These are phyloP conservation scores for Pythium vanterpoolii DNA, from an alignment of 352 stramenopile genomes.

Conservation along the genomic window DNA sequence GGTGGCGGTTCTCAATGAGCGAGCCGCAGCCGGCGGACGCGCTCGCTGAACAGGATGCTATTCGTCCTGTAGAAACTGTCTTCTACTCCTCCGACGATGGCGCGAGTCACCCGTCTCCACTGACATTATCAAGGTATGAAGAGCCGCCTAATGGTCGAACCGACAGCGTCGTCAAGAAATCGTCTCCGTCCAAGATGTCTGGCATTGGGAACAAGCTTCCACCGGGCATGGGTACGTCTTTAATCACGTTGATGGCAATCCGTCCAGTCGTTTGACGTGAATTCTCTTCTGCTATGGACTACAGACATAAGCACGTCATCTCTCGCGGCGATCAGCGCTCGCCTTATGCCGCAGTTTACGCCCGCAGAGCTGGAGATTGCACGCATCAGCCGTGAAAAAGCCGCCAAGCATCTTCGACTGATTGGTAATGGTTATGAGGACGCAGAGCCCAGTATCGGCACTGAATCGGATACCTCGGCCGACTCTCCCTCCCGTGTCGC, in stretches of 20 bases:
- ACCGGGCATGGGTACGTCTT: slow-evolving; percentile 13
- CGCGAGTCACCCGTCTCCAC: background rate
- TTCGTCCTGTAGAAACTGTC: background rate
- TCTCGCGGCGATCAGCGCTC: slow-evolving; percentile 61
- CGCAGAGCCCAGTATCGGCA: too few species aligned
- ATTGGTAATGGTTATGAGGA: background rate
- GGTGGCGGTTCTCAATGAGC: slow-evolving; percentile 6
- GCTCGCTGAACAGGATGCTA: background rate
- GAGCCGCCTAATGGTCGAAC: background rate
- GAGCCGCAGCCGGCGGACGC: slow-evolving; percentile 1
- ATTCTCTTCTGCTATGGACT: background rate
- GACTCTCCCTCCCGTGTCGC: background rate
- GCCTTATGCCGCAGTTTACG: slow-evolving; percentile 42
- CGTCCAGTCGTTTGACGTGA: background rate
- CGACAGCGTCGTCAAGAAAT: background rate
- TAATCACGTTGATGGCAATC: background rate
- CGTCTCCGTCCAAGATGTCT: slow-evolving; percentile 11
- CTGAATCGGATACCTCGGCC: background rate
- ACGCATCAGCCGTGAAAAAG: slow-evolving; percentile 64
- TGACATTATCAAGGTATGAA: background rate
- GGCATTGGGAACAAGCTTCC: slow-evolving; percentile 1
- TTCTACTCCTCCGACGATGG: background rate
- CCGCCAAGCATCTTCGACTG: background rate
- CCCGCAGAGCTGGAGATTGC: slow-evolving; percentile 71
- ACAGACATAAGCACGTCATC: slow-evolving; percentile 22